Percentiles rank a stretch among this genome's conserved stretches.
Evolutionary conservation across 495 filamentous ascomycete species (phyloP).

Genomic region (Filosporella fistucella): DNA sequence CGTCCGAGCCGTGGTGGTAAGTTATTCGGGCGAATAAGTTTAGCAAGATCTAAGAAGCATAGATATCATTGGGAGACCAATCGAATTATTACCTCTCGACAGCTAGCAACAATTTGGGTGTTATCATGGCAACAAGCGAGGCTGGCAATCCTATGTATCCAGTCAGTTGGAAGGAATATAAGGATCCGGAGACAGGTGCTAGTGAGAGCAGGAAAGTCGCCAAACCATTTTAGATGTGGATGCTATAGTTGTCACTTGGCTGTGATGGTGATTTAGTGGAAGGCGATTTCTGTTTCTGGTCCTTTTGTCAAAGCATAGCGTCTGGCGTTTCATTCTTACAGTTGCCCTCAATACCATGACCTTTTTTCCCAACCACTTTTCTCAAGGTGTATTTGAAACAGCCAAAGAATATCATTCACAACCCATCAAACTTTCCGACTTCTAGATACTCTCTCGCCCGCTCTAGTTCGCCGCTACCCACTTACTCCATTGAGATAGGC

Average conservation of each 20-base stretch:
- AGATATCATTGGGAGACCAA: conserved; percentile 90
- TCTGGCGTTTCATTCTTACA: too few species aligned
- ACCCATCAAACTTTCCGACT: too few species aligned
- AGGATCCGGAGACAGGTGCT: conserved; percentile 72
- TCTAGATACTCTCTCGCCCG: too few species aligned
- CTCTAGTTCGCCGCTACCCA: too few species aligned
- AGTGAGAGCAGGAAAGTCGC: conserved; percentile 88
- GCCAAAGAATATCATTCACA: too few species aligned
- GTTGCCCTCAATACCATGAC: too few species aligned
- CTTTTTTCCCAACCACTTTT: too few species aligned
- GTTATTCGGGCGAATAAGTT: conserved; percentile 23
- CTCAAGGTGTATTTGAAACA: too few species aligned
- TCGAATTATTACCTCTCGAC: conserved; percentile 90
- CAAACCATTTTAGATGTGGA: conserved; percentile 85
- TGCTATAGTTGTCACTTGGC: not conserved
- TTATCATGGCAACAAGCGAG: conserved; percentile 90
- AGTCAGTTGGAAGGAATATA: conserved; percentile 91
- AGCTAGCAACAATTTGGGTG: conserved; percentile 83
- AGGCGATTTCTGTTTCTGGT: too few species aligned
- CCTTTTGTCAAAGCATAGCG: too few species aligned
- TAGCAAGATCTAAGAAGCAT: not conserved
- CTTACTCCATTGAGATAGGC: too few species aligned
- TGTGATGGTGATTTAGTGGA: conserved; percentile 10
- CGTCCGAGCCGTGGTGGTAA: conserved; percentile 78
- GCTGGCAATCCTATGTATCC: conserved; percentile 86